Evolutionary conservation across 2,329 filamentous ascomycete species (phyloP), one percentile per base, ranked within the genome.

Genomic region (Alternaria sp.): DNA sequence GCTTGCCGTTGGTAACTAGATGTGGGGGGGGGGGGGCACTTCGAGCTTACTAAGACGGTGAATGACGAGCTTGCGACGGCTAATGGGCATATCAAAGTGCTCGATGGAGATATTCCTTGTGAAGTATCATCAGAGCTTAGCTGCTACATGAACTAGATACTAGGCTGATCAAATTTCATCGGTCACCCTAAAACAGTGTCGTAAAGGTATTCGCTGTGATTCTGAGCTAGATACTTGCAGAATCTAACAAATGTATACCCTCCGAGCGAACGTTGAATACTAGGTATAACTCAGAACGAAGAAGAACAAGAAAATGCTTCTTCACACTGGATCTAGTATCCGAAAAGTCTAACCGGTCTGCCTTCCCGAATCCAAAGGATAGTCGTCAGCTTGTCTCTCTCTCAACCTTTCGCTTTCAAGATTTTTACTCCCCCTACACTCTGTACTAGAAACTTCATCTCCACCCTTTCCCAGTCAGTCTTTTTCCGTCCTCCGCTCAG

Each of bases 1-100:
- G 46, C 58, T 65, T 21, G 56, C 40, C 17, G 26, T 70, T 36
- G 54, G 68, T 23, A 49, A 48, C 28, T 58, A 58, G 48, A 13
- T 21, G 7, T 31, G 17, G 33, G 17, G 48, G 8, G 13, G 7
- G 21, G 17, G 33, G 17, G 11, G 29, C 17, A 11, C 11, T n/a
- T n/a, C 44, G 10, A 17, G 7, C 29, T 3, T 28, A 21, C 13
- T 31, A 13, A 31, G 5, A 46, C 24, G 2, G 4, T 5, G 17
- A 17, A 33, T 23, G 44, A 33, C 11, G 4, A n/a, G 14, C 10
- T n/a, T 33, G 29, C 40, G n/a, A 33, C 10, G n/a, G 17, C 13
- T 23, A 34, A 23, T 8, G 44, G 29, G 44, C 5, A 3, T 24
- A 1, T 5, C 13, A 7, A 34, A 5, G 31, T 33, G 44, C 17